phyloP scores from a whole-genome alignment of 768 basidiomycete species.

The Clathrus columnatus region DNA sequence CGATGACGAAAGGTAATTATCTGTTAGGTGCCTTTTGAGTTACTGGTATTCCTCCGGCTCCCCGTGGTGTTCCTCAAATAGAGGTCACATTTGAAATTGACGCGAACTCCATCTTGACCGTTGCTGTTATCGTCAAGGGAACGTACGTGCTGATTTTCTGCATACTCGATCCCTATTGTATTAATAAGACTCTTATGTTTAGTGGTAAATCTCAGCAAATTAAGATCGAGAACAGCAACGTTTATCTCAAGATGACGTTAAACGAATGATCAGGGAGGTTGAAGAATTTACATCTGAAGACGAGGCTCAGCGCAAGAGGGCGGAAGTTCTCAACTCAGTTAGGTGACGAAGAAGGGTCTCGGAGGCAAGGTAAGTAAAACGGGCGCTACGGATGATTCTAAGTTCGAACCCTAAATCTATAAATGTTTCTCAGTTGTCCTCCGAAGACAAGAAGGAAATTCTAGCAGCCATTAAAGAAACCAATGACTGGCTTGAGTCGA shows the following conservation, averaged over 20 bases:
- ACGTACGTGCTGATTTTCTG: slow-evolving; percentile 36
- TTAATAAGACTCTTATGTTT: slow-evolving; percentile 1
- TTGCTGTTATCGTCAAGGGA: slow-evolving; percentile 88
- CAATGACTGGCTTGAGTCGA: slow-evolving; percentile 86
- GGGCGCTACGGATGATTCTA: neutral
- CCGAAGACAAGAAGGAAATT: slow-evolving; percentile 79
- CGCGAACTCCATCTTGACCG: slow-evolving; percentile 93
- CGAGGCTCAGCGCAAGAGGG: slow-evolving; percentile 68
- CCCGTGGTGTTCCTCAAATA: slow-evolving; percentile 94
- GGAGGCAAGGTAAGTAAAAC: slow-evolving; percentile 58
- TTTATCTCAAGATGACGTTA: slow-evolving; percentile 82
- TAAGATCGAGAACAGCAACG: slow-evolving; percentile 96
- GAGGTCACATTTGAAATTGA: slow-evolving; percentile 96
- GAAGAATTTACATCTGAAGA: slow-evolving; percentile 85
- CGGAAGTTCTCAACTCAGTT: slow-evolving; percentile 78
- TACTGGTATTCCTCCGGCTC: slow-evolving; percentile 85
- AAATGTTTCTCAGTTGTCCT: slow-evolving; percentile 30
- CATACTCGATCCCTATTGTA: neutral
- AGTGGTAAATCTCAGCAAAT: slow-evolving; percentile 83
- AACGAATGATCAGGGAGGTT: slow-evolving; percentile 91
- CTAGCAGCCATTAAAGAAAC: slow-evolving; percentile 77
- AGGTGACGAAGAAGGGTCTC: slow-evolving; percentile 82
- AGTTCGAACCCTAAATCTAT: neutral
- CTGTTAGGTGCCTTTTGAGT: slow-evolving; percentile 96
- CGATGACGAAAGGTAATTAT: slow-evolving; percentile 98